These are phyloP conservation scores for Aulographum hederae DNA, from an alignment of 2,329 filamentous ascomycete species.

Conservation along the genomic window DNA sequence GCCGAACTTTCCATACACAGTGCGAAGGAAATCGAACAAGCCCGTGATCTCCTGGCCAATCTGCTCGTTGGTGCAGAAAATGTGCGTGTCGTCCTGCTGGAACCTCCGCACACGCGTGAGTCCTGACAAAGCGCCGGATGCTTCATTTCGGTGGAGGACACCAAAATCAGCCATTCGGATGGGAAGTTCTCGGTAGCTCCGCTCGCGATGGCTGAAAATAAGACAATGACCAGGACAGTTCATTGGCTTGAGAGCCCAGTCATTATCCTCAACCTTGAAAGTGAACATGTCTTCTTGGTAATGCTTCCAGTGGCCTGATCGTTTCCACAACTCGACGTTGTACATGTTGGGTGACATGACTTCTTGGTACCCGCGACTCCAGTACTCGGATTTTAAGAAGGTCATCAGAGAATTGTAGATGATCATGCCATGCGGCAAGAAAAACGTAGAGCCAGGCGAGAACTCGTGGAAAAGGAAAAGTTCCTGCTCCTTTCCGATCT, in stretches of 20 bases:
- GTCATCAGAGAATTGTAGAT: slow-evolving; percentile 81
- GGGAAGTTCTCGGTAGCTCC: slow-evolving; percentile 78
- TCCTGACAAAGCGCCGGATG: slow-evolving; percentile 77
- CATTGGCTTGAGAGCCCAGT: slow-evolving; percentile 86
- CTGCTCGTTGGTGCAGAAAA: slow-evolving; percentile 75
- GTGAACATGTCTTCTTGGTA: slow-evolving; percentile 94
- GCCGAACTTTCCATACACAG: slow-evolving; percentile 66
- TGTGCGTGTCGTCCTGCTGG: slow-evolving; percentile 91
- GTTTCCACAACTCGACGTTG: slow-evolving; percentile 69
- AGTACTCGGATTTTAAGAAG: slow-evolving; percentile 75
- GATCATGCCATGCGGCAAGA: slow-evolving; percentile 77
- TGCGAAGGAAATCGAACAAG: slow-evolving; percentile 71
- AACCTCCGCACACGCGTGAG: slow-evolving; percentile 86
- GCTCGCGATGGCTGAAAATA: slow-evolving; percentile 66
- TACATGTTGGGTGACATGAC: slow-evolving; percentile 96
- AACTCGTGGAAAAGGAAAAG: slow-evolving; percentile 92
- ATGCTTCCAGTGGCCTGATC: slow-evolving; percentile 82
- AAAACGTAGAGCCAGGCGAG: slow-evolving; percentile 87
- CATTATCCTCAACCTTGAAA: slow-evolving; percentile 67
- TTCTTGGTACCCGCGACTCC: slow-evolving; percentile 83
- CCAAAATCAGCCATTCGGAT: slow-evolving; percentile 92
- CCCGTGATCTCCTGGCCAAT: slow-evolving; percentile 58
- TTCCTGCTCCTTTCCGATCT: slow-evolving; percentile 88
- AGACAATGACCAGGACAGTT: slow-evolving; percentile 93
- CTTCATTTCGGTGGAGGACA: slow-evolving; percentile 86